Evolutionary conservation across 225 moss, liverwort and hornwort genomes (phyloP), one percentile per base, ranked within the genome.

Genomic region (Asterella californica): DNA sequence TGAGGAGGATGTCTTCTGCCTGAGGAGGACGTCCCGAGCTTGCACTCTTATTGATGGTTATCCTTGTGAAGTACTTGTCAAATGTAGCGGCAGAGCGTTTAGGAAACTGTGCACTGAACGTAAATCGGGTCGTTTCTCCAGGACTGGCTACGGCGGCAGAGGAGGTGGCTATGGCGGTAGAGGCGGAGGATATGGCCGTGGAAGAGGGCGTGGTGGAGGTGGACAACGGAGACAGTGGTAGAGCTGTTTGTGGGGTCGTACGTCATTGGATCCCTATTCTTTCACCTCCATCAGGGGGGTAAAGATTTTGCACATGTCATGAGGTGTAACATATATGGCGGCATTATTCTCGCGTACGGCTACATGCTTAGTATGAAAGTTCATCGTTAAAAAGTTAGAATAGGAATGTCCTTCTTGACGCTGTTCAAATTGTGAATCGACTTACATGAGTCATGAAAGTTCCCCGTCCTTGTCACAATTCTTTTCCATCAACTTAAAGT

Each of bases 151-250:
- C 17, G 75, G 53, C 24, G 64, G 61, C 48, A 19, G 74, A 47
- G 75, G 81, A 19, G 72, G 76, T 70, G 89, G 94, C 6, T 83
- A 81, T 15, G 86, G 91, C 12, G 88, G 92, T 34, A 80, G 91
- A 74, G 85, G 90, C 11, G 74, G 82, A 36, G 79, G 82, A 42
- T 87, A 83, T 9, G 79, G 81, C 55, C 80, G 85, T 57, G 88
- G 90, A n/a, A 72, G 78, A 49, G 85, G 79, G 15, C 78, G 85
- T 64, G 75, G 84, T n/a, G 74, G 81, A 29, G 25, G 72, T 66
- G 76, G 79, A 52, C 50, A 70, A n/a, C 61, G 77, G 29, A 65
- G 76, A 84, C 69, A 55, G n/a, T 79, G 70, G 67, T 79, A 79
- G 32, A 34, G 3, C 49, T 54, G 34, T 52, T 70, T 70, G 49